Evolutionary conservation across 169 alveolate species (phyloP), one percentile per base, ranked within the genome.

Genomic region (Plasmodium gaboni): DNA sequence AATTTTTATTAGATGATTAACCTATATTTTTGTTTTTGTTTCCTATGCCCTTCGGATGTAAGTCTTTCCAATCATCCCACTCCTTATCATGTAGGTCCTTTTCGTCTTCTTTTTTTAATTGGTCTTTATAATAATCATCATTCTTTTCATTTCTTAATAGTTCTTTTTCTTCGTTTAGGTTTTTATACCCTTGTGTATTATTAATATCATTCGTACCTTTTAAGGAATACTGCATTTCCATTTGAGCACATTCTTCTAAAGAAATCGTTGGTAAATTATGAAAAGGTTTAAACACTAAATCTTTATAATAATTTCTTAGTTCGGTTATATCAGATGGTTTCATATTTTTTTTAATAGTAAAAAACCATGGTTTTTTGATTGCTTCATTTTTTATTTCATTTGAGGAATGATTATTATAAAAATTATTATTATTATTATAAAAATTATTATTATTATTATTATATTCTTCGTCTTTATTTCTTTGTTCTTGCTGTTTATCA

Each of bases 181-280:
- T 50, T 13, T 15, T 26, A 13, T 10, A 24, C 6, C 3, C 26
- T 26, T 71, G 24, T 10, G 24, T 48, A 28, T 64, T 64, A 24
- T 13, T 68, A 22, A 32, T 65, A 67, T n/a, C 38, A 17, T 38
- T 59, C 7, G 12, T 72, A 15, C 74, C 88, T 32, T 74, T 63
- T 32, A 74, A 7, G 38, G 88, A 57, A 53, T 61, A 74, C 2
- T 93, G 93, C 95, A 92, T 92, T 57, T 93, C 96, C n/a, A 93
- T 87, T 51, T 93, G 60, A 2, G 96, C 96, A 67, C 96, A 93
- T 57, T 93, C 95, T n/a, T 91, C 96, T 78, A 93, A 73, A 10
- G 96, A 92, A 28, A 93, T 93, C 1, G 92, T 88, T 10, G 96
- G 96, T 60, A 93, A 59, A 26, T 92, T 74, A 15, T 74, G 88